Conservation (phyloP, 306 rosid species). For the Cucurbita ficifolia region DNA sequence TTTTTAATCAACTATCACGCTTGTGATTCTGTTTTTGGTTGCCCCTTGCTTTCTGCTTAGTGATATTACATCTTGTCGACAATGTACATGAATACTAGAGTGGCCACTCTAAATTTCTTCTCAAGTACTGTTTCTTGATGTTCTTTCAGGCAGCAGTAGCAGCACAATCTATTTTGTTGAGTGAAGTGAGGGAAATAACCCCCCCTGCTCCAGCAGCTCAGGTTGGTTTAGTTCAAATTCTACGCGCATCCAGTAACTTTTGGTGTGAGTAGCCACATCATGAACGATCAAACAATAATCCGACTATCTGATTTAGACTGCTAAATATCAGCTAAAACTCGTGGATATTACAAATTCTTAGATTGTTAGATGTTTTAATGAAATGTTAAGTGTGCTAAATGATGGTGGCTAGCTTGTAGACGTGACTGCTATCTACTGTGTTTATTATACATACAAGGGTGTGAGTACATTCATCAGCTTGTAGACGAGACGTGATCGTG, state of each 20-base stretch:
- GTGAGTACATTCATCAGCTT: neutral
- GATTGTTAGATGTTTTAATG: neutral
- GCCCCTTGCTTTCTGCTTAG: neutral
- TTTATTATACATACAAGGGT: neutral
- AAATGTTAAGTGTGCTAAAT: neutral
- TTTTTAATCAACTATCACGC: neutral
- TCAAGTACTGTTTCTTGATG: slow-evolving; percentile 9
- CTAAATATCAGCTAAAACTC: neutral
- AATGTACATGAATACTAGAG: neutral
- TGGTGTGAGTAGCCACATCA: neutral
- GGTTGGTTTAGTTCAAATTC: slow-evolving; percentile 31
- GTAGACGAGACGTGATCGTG: neutral
- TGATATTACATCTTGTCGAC: neutral
- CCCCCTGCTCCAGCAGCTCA: slow-evolving; percentile 33
- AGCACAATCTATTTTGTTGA: slow-evolving; percentile 38
- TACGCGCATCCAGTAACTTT: neutral
- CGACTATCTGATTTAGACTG: neutral
- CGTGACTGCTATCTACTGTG: neutral
- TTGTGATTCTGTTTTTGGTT: neutral
- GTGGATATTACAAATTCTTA: neutral
- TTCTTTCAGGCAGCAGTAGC: slow-evolving; percentile 64
- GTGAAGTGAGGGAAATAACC: slow-evolving; percentile 49
- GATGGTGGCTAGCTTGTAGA: neutral
- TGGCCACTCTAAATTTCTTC: neutral
- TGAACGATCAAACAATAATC: neutral